Base-by-base conservation (phyloP, 306 rosid genomes). In the Rosa rugosa region DNA sequence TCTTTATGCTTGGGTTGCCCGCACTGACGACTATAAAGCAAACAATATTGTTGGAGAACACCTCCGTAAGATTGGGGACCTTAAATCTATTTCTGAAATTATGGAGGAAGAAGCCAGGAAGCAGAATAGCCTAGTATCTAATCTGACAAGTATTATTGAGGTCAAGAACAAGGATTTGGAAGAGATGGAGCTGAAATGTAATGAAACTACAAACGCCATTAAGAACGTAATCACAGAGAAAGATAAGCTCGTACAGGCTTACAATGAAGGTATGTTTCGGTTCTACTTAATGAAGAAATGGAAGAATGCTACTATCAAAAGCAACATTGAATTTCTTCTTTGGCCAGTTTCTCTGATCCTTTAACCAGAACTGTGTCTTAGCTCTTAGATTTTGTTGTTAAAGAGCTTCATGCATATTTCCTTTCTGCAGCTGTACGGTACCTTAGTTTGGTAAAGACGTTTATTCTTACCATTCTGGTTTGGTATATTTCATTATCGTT, bases 1-100 rank as follows among this genome's bases (percentile, higher is more conserved):
- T 78, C 84, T 93, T 62, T 96, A 90, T 85, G 99, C 85, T 31
- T 96, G 99, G 99, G 84, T 96, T 85, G 99, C 99, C 9, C 93
- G 92, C 72, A 85, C 82, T 46, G 92, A 89, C 75, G 99, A 96
- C 86, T 96, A 93, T 78, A 79, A 84, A 50, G 74, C 79, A 78
- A 69, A 72, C 77, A 87, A 83, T 75, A 84, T 89, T 44, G 85
- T 91, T 60, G 97, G 98, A 23, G 98, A 96, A 79, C 84, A 90
- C 69, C 83, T 96, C 38, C 87, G 85, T 40, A 96, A 90, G 84
- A 87, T 83, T 88, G 93, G 89, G 50, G 91, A 96, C 86, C 84
- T 96, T 42, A 90, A 72, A 80, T 87, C 91, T 71, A 85, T 93
- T 79, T 54, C 94, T 79, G 94, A 93, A 80, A 83, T 87, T 77